These are phyloP conservation scores for Tarenaya hassleriana DNA, from an alignment of 345 rosid genomes.

Conservation along the genomic window DNA sequence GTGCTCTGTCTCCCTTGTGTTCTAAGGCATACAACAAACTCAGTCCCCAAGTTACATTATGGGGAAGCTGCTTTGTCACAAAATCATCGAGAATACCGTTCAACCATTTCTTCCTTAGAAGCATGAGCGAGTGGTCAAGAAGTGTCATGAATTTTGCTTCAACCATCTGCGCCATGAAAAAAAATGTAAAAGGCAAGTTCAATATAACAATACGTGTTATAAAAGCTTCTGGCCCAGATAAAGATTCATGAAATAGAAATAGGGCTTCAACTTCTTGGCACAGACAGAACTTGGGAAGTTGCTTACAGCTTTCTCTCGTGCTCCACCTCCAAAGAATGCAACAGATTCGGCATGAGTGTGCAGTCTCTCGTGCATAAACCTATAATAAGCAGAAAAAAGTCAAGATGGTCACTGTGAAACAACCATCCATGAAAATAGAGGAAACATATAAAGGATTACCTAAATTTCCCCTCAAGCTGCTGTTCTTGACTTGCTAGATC, in stretches of 20 bases:
- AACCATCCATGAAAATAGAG: slow-evolving; percentile 16
- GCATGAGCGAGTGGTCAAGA: slow-evolving; percentile 71
- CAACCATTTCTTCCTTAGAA: slow-evolving; percentile 84
- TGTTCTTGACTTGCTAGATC: slow-evolving; percentile 78
- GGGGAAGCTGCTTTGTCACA: slow-evolving; percentile 96
- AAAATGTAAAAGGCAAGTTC: slow-evolving; percentile 6
- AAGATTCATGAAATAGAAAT: slow-evolving; percentile 14
- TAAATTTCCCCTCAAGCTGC: slow-evolving; percentile 90
- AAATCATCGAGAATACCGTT: slow-evolving; percentile 89
- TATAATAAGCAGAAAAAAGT: slow-evolving; percentile 24
- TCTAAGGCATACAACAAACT: slow-evolving; percentile 91
- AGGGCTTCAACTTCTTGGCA: slow-evolving; percentile 13
- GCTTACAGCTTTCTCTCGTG: slow-evolving; percentile 96
- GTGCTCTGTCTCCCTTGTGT: slow-evolving; percentile 85
- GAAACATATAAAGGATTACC: slow-evolving; percentile 39
- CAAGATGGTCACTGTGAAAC: slow-evolving; percentile 6
- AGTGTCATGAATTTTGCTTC: slow-evolving; percentile 82
- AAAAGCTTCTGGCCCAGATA: slow-evolving; percentile 17
- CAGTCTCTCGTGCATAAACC: slow-evolving; percentile 99
- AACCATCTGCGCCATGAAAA: slow-evolving; percentile 57
- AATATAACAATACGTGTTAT: slow-evolving; percentile 5
- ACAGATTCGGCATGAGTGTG: slow-evolving; percentile 97
- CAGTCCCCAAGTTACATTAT: slow-evolving; percentile 96
- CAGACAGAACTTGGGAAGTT: slow-evolving; percentile 9
- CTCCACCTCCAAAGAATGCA: slow-evolving; percentile 99